Evolutionary conservation across 2,329 filamentous ascomycete species (phyloP), one percentile per base, ranked within the genome.

Genomic region (Pseudogymnoascus sp.): DNA sequence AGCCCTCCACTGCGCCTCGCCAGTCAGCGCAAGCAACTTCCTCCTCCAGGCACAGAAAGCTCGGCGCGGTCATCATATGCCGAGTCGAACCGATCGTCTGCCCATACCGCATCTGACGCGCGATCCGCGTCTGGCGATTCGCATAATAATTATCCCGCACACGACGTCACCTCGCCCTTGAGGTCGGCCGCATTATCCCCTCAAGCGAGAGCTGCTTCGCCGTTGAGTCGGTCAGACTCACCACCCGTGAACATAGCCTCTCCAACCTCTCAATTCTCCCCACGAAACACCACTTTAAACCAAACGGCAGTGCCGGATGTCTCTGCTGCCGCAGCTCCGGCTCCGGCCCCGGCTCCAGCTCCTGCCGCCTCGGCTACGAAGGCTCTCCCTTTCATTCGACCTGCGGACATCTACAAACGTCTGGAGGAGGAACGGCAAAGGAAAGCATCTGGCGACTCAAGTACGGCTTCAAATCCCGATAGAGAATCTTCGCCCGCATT

Each of bases 331-430:
- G 64, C 71, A 18, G 69, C 66, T 31, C 70, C 75, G 15, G 67
- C 74, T 21, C 74, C 74, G n/a, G 60, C 67, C 29, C 60, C 65
- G 1, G 39, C 39, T 18, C 59, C 35, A 6, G 25, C 15, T 45
- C 6, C 55, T 21, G n/a, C 58, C 9, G 15, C 36, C 27, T 67
- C 79, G 37, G 71, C 64, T 25, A 71, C 76, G 59, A 86, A 86
- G 67, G 72, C 83, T 0, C 74, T 83, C 18, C 81, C 86, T 0
- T 86, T 93, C 66, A 80, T 91, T 62, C 81, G 88, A 37, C 89
- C 90, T 1, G 83, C 87, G 10, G 90, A 95, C 67, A 87, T 92
- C 42, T 92, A 93, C 72, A 87, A 83, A 69, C 84, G 87, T 5
- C 79, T 87, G 72, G 83, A 83, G 60, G 87, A 90, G 66, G 87